phyloP scores from a whole-genome alignment of 1,284 basidiomycete species.

The Puccinia horiana region DNA sequence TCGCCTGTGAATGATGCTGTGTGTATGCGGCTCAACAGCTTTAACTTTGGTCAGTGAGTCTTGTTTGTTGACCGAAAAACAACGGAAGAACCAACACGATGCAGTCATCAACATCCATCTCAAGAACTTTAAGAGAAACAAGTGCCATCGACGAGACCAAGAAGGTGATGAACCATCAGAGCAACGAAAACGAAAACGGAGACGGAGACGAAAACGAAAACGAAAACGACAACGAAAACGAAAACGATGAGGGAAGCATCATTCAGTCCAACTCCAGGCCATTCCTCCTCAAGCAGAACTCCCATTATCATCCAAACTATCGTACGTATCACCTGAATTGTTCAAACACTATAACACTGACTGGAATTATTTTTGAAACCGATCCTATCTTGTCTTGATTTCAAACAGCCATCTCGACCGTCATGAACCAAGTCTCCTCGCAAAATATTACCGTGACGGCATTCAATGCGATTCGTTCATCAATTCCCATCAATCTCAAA shows the following conservation, averaged over 20 bases:
- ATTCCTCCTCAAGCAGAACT: background rate
- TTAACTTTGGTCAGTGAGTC: background rate
- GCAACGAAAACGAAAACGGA: background rate
- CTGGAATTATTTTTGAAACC: too few species aligned
- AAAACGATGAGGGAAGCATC: background rate
- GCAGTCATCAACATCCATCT: too few species aligned
- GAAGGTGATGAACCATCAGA: background rate
- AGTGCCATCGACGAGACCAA: background rate
- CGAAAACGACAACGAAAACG: background rate
- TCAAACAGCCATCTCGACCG: constrained; percentile 36
- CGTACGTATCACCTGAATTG: background rate
- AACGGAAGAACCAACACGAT: too few species aligned
- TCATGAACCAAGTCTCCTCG: constrained; percentile 36
- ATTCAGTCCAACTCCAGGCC: background rate
- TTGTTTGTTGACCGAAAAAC: background rate
- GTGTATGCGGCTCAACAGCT: background rate
- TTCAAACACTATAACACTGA: background rate
- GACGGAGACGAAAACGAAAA: background rate
- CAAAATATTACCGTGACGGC: constrained; percentile 37
- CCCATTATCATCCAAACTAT: constrained; percentile 29
- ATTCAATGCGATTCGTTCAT: constrained; percentile 41
- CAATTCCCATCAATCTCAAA: constrained; percentile 42
- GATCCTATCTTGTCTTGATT: background rate
- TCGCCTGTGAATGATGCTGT: background rate
- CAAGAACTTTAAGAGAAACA: too few species aligned